phyloP scores from a whole-genome alignment of 345 rosid genomes.

The Salix exigua region DNA sequence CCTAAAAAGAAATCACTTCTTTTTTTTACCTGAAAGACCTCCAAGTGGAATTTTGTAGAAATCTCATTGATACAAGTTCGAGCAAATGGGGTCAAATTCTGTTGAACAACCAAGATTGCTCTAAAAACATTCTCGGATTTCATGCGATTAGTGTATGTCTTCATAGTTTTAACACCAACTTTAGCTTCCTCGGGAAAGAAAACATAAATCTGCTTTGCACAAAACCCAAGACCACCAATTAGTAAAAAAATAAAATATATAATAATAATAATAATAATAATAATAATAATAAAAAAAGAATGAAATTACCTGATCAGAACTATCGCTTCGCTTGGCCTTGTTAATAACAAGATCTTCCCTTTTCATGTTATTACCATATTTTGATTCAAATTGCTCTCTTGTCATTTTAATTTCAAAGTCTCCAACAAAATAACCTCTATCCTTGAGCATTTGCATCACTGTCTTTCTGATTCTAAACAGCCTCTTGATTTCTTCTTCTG shows the following conservation, averaged over 20 bases:
- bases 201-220: slow-evolving; percentile 52
- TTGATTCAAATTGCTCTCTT: slow-evolving; percentile 46
- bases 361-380: slow-evolving; percentile 73
- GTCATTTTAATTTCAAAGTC: slow-evolving; percentile 58
- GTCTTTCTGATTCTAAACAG: slow-evolving; percentile 60
- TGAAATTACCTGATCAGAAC: slow-evolving; percentile 55
- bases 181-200: slow-evolving; percentile 84
- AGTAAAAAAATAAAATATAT: background rate
- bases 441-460: slow-evolving; percentile 77
- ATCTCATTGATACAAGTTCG: slow-evolving; percentile 65
- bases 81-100: slow-evolving; percentile 81
- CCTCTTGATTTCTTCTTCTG: slow-evolving; percentile 66
- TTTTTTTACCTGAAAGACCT: slow-evolving; percentile 67
- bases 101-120: slow-evolving; percentile 79
- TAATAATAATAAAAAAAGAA: background rate
- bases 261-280: background rate
- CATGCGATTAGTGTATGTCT: slow-evolving; percentile 79
- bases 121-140: slow-evolving; percentile 73
- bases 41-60: slow-evolving; percentile 68
- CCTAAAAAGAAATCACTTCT: too few relatives aligned
- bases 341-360: slow-evolving; percentile 81
- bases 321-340: slow-evolving; percentile 49
- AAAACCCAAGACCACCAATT: background rate
- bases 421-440: slow-evolving; percentile 65
- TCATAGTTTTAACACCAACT: slow-evolving; percentile 90